Evolutionary conservation across 1,284 basidiomycete species (phyloP), one percentile per base, ranked within the genome.

Genomic region (Ceratobasidium theobromae): DNA sequence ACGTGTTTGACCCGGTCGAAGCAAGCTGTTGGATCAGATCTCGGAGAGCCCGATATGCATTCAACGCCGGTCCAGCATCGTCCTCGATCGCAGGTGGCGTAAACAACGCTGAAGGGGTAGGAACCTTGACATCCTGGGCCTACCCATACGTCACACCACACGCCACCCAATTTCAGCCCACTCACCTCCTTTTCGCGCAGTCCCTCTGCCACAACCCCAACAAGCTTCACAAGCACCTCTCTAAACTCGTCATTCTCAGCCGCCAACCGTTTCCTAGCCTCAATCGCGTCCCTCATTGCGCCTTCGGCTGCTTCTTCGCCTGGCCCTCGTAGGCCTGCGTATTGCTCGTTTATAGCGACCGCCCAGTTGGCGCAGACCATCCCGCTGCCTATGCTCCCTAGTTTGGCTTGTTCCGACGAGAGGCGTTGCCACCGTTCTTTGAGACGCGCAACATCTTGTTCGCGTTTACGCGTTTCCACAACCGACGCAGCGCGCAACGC

Each of bases 361-460:
- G 57, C 57, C 43, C 45, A 60, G 53, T 71, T 71, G 25, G 70
- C 64, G 53, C 70, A 71, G 14, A 48, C 54, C 48, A 71, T 51
- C 52, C 67, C 70, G 30, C 51, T 48, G 23, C 65, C 67, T 2
- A 67, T 1, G 82, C 81, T 66, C 72, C 75, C 12, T 82, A 77
- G 72, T 84, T 70, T 87, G 1, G 81, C 75, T 74, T 92, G 89
- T 18, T 81, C 77, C 69, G 88, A 89, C 4, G 83, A 77, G 16
- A 93, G 74, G 73, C 87, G 91, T 23, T 81, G 78, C 85, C 91
- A 90, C 69, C 86, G 86, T 41, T 90, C 89, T n/a, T 84, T 72
- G 71, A 91, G 85, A 28, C 86, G 83, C 71, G 94, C 92, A 30
- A 89, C 77, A 64, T 94, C 91, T 70, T 87, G 86, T 72, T 96